Base-by-base conservation (phyloP, 164 flowering plant species). In the Macadamia integrifolia region DNA sequence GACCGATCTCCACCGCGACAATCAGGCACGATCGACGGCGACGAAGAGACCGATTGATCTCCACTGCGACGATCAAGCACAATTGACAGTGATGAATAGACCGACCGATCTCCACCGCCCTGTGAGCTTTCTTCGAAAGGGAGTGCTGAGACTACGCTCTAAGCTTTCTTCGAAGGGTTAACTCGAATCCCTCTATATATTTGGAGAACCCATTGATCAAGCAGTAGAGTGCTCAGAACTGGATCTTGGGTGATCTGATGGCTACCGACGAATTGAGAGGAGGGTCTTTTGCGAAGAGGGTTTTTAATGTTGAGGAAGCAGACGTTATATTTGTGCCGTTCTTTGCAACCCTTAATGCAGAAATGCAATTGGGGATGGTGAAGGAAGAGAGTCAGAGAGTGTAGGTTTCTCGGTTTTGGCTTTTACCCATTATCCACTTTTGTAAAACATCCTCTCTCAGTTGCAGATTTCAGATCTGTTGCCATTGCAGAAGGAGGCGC, bases 181-280 rank as follows among this genome's bases (percentile, higher is more conserved):
- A 46, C 53, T 23, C 32, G 46, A 72, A 3, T 81, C 73, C 74
- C 93, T 87, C 23, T 1, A 87, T 86, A 0, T 94, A 86, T 61
- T 93, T 97, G 0, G 92, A 92, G 72, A 94, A 81, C 66, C 98
- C 98, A 2, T 23, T 94, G 71, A 88, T 94, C 62, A 92, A 94
- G 73, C 98, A 94, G 80, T 94, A 94, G 83, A 92, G 97, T 57
- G 97, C 98, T 0, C 97, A 94, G 88, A 92, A 90, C 74, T 94
- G 98, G 98, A 78, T 94, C 70, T 58, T 85, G 77, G 97, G 96
- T 1, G 97, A 92, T 76, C 75, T 94, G 43, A 77, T 90, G 85
- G 87, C 96, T 4, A 83, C 89, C 3, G 79, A 73, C 58, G 75
- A 78, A 6, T 65, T 50, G 61, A 69, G 91, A 57, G 62, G 15